Base-by-base conservation (phyloP, 768 basidiomycete species). In the Kockovaella imperatae region DNA sequence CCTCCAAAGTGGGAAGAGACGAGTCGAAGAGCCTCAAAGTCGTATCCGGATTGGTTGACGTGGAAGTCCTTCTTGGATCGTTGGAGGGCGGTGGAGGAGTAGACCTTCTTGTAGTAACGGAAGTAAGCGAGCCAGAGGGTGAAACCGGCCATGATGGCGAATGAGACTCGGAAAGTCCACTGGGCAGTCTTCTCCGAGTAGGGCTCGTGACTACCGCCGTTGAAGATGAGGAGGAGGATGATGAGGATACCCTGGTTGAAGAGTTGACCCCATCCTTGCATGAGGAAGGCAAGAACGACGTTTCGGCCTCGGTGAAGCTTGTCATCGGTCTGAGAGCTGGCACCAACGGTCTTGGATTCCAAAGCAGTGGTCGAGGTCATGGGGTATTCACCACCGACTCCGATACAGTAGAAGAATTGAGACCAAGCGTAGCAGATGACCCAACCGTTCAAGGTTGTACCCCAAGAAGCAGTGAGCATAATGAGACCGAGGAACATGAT, bases 391-490 rank as follows among this genome's bases (percentile, higher is more conserved):
- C 60, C 60, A 25, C 60, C 56, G 21, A 57, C 64, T 17, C 71
- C 70, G 54, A 72, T 57, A 40, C 70, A 69, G 60, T 74, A 75
- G 56, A 75, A 60, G 69, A 75, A 74, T 26, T 73, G 64, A 3
- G 55, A 62, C 58, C 58, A 67, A 5, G 55, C 65, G 60, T 74
- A 74, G 31, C 58, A 64, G 60, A 73, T 70, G 36, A 74, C 70
- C 73, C 73, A 75, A 20, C 69, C 72, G 31, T 74, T 56, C 28
- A 75, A 59, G 14, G 50, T 50, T 1, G 55, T 59, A 11, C 72
- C 72, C 74, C 74, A 75, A n/a, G 69, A 64, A 6, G 70, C 71
- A n/a, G 72, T 73, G 40, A 75, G 66, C 67, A 75, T 73, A 53
- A 73, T 54, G 18, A 73, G 57, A 47, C 73, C 73, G 42, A 74